Conservation (phyloP, 1,284 basidiomycete species). For the Trichosporon ovoides region DNA sequence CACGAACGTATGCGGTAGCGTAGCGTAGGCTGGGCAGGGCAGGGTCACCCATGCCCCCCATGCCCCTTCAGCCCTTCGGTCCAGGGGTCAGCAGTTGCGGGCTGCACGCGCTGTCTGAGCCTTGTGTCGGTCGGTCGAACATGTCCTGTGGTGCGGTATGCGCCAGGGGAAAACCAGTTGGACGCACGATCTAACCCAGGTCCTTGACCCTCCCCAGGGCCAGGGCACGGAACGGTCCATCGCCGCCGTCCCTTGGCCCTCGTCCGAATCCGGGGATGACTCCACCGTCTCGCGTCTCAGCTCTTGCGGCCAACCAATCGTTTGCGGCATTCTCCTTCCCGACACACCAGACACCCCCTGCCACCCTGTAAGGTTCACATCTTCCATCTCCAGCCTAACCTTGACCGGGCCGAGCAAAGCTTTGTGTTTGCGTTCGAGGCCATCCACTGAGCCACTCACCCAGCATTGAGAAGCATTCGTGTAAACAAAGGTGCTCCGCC, state of each 20-base stretch:
- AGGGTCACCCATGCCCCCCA: no score
- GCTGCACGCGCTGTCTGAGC: no score
- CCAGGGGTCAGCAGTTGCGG: no score
- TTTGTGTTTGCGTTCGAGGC: background rate
- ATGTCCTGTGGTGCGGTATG: no score
- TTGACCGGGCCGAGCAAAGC: background rate
- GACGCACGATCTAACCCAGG: background rate
- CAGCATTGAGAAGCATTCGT: background rate
- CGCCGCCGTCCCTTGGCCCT: no score
- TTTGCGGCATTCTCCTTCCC: background rate
- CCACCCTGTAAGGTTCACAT: background rate
- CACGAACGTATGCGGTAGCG: no score
- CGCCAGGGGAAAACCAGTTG: no score
- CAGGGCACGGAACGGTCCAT: no score
- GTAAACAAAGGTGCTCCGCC: background rate
- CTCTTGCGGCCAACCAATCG: background rate
- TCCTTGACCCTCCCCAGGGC: no score
- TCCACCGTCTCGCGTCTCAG: conserved; percentile 3
- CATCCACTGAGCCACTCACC: background rate
- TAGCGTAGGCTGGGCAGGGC: no score
- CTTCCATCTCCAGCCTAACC: conserved; percentile 4
- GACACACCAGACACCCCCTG: background rate
- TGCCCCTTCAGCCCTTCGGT: no score
- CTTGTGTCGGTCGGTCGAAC: no score
- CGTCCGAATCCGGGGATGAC: background rate